Conservation (phyloP, 305 asterid genomes). For the Ruellia speciosa region DNA sequence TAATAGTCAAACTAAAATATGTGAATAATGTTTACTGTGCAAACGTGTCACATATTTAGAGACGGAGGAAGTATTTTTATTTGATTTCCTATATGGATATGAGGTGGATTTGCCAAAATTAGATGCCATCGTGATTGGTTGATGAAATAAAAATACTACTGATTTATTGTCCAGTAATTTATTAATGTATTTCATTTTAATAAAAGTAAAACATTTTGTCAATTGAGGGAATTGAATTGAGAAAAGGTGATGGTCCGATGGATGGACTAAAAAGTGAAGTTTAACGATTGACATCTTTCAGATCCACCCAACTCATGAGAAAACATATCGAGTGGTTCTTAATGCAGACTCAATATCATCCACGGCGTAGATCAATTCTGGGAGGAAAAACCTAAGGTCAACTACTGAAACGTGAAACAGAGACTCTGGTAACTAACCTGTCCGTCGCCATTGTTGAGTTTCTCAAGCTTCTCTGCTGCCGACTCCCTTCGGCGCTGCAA, state of each 20-base stretch:
- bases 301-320: constrained; percentile 20
- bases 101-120: constrained; percentile 1
- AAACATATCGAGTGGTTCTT: constrained; percentile 10
- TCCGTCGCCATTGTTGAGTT: constrained; percentile 38
- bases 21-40: no score
- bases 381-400: constrained; percentile 5
- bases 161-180: no score
- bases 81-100: no score
- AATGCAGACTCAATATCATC: constrained; percentile 18
- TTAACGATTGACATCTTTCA: constrained; percentile 9
- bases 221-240: not conserved
- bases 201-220: not conserved
- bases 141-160: no score
- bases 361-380: constrained; percentile 17
- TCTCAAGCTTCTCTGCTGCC: constrained; percentile 28
- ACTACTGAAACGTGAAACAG: constrained; percentile 1
- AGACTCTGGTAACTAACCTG: constrained; percentile 28
- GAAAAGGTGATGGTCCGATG: not conserved
- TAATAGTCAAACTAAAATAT: no score
- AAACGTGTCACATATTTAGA: no score
- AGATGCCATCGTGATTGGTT: not conserved
- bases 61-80: no score
- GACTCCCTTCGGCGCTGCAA: constrained; percentile 31
- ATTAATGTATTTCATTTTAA: no score
- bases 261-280: constrained; percentile 7